Conservation (phyloP, 2,329 filamentous ascomycete species). For the Pestalotiopsis sp. region DNA sequence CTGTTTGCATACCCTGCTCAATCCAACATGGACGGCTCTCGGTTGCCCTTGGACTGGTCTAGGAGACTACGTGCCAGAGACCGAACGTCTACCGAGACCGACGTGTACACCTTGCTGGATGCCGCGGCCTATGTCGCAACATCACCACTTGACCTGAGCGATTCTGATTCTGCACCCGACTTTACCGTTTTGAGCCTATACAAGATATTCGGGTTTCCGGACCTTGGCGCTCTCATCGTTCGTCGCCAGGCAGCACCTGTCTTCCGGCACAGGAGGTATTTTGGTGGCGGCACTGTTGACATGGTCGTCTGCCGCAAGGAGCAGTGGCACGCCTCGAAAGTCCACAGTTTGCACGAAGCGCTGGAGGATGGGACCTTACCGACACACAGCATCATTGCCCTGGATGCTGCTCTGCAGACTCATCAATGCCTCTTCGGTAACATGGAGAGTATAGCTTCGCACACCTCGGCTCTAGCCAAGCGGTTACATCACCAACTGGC, state of each 20-base stretch:
- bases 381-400: constrained; percentile 85
- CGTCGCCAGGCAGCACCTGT: constrained; percentile 67
- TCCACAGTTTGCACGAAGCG: constrained; percentile 71
- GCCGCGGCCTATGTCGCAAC: constrained; percentile 82
- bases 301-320: constrained; percentile 79
- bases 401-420: constrained; percentile 72
- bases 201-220: constrained; percentile 97
- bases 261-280: constrained; percentile 74
- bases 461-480: constrained; percentile 67
- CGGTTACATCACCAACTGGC: constrained; percentile 61
- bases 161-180: constrained; percentile 68
- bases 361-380: constrained; percentile 92
- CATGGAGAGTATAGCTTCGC: constrained; percentile 69
- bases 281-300: constrained; percentile 93
- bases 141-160: constrained; percentile 70
- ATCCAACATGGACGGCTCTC: constrained; percentile 86
- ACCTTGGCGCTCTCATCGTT: constrained; percentile 83
- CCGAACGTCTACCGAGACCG: constrained; percentile 19
- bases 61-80: constrained; percentile 41
- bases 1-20: constrained; percentile 85
- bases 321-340: constrained; percentile 81
- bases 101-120: constrained; percentile 74
- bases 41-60: constrained; percentile 74
- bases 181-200: constrained; percentile 89
- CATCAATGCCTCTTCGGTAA: constrained; percentile 72